phyloP scores from a whole-genome alignment of 2,329 filamentous ascomycete species.

The Clarireedia homoeocarpa region DNA sequence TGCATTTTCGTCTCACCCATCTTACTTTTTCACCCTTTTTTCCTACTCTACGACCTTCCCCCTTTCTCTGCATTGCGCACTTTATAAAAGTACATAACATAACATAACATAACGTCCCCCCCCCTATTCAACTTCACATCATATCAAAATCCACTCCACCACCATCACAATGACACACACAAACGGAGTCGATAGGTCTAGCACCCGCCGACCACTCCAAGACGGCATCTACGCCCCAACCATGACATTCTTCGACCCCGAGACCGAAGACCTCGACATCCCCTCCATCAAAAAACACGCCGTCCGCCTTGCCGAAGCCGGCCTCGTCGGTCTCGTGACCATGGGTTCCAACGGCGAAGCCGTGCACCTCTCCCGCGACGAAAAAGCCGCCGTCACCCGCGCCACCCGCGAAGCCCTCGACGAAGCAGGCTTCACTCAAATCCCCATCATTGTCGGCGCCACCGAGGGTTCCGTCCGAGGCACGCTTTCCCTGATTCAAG shows the following conservation, averaged over 20 bases:
- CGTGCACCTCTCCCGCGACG: constrained; percentile 70
- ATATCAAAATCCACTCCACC: background rate
- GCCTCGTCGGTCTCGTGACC: constrained; percentile 73
- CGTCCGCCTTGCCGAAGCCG: constrained; percentile 66
- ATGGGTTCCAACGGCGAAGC: constrained; percentile 92
- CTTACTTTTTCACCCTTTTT: background rate
- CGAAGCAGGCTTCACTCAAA: constrained; percentile 64
- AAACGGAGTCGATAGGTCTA: constrained; percentile 13
- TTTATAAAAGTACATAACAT: too few species aligned
- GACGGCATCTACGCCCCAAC: constrained; percentile 83
- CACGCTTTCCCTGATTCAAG: constrained; percentile 66
- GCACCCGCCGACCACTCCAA: constrained; percentile 50
- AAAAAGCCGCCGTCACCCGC: constrained; percentile 66
- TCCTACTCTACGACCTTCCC: too few species aligned
- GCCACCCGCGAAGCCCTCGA: constrained; percentile 78
- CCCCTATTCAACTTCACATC: background rate
- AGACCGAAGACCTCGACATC: constrained; percentile 79
- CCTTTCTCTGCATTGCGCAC: too few species aligned
- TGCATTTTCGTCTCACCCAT: background rate
- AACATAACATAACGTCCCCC: background rate
- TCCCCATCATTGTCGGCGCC: constrained; percentile 77
- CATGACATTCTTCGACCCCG: constrained; percentile 82
- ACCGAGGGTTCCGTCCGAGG: constrained; percentile 75
- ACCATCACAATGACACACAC: constrained; percentile 10
- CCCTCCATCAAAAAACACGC: constrained; percentile 73